Base-by-base conservation (phyloP, 179 eudicot genomes). In the Kewa caespitosa region DNA sequence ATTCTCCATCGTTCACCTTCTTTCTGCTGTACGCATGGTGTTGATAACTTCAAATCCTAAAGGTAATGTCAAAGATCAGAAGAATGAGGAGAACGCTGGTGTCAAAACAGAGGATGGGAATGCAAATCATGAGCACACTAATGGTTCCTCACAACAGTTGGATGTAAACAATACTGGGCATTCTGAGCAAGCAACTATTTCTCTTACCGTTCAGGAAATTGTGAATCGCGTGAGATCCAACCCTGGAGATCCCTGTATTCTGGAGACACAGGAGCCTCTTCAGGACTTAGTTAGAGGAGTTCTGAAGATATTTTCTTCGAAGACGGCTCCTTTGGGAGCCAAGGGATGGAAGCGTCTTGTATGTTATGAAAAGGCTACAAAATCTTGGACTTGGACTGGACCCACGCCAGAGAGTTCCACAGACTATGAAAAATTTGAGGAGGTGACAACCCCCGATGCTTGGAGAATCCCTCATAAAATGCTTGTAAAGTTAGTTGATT, bases 291-390 rank as follows among this genome's bases (percentile, higher is more conserved):
- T 95, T 48, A 86, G 97, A 78, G 99, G 96, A 42, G 98, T 89
- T 62, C 71, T 95, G 68, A 93, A 89, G 81, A 88, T 91, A 69
- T 82, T 95, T 72, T 86, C 91, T 23, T 91, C 94, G 61, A 90
- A 76, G 87, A 85, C 94, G 6, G 92, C 97, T 28, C 97, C 99
- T 68, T 50, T 90, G 25, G 94, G 97, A 50, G 98, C 97, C 65
- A 93, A 93, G 85, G 92, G 89, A 57, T 95, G 99, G 98, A 95
- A 93, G 81, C 87, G 94, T n/a, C 92, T 95, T 57, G 89, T 83
- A 25, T 50, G 74, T 13, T 93, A 86, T 78, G 88, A 88, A 61
- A 95, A 84, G 70, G 71, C 93, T n/a, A 78, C 79, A 64, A 95
- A 89, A 85, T 74, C 82, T 59, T 93, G 97, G 98, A 87, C 90